These are phyloP conservation scores for Isoetes taiwanensis DNA, from an alignment of 75 land plant species.

Conservation along the genomic window DNA sequence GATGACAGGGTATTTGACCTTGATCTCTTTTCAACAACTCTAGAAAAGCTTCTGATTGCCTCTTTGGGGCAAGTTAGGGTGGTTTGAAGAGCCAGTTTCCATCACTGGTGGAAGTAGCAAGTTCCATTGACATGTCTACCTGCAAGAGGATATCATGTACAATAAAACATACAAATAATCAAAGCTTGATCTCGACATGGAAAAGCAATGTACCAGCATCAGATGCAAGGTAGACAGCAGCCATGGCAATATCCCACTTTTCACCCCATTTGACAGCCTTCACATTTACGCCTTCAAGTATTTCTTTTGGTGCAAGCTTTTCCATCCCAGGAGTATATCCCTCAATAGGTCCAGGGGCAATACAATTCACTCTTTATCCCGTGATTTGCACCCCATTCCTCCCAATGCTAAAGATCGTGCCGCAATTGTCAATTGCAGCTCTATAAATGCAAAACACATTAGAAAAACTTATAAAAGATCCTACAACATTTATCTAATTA, in stretches of 20 bases:
- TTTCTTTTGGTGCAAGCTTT: slow-evolving; percentile 71
- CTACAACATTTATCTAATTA: no score
- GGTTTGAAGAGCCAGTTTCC: slow-evolving; percentile 73
- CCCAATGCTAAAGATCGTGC: slow-evolving; percentile 88
- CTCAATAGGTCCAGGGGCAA: slow-evolving; percentile 95
- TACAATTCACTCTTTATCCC: slow-evolving; percentile 87
- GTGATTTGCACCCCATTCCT: slow-evolving; percentile 97
- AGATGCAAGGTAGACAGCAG: slow-evolving; percentile 77
- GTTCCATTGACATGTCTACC: slow-evolving; percentile 86
- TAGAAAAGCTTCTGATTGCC: slow-evolving; percentile 40
- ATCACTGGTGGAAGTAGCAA: slow-evolving; percentile 56
- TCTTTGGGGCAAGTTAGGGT: slow-evolving; percentile 51
- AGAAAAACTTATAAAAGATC: no score
- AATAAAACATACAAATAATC: no score
- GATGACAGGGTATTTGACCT: no score
- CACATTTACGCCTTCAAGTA: no score
- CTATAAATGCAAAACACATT: slow-evolving; percentile 29
- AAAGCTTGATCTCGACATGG: no score
- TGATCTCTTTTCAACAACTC: slow-evolving; percentile 60
- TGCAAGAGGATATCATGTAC: slow-evolving; percentile 16
- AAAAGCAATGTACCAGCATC: slow-evolving; percentile 53
- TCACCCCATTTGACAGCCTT: slow-evolving; percentile 55
- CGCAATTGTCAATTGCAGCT: slow-evolving; percentile 86
- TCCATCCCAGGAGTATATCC: slow-evolving; percentile 86
- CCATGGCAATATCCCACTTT: slow-evolving; percentile 97